These are phyloP conservation scores for Syncephalastrum racemosum DNA, from an alignment of 371 early-diverging fungal genomes.

Conservation along the genomic window DNA sequence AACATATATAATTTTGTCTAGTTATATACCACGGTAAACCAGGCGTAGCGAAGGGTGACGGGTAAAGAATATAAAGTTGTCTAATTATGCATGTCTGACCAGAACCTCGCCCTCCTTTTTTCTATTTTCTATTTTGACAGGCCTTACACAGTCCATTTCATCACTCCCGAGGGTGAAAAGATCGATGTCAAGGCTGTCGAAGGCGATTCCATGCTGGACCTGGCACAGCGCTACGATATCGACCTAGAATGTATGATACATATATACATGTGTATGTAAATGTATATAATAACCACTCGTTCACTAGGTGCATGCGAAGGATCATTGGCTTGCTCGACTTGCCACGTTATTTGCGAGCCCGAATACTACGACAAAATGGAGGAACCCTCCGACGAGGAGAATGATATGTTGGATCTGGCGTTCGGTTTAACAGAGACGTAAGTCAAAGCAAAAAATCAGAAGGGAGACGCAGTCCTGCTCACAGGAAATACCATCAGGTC, in stretches of 20 bases:
- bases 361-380: constrained; percentile 84
- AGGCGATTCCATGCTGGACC: constrained; percentile 90
- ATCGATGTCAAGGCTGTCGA: constrained; percentile 76
- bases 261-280: not conserved
- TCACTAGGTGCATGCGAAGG: constrained; percentile 96
- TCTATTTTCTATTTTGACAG: constrained; percentile 16
- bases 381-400: constrained; percentile 97
- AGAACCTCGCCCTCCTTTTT: not conserved
- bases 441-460: constrained; percentile 12
- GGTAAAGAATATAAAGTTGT: constrained; percentile 2
- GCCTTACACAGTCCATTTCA: constrained; percentile 60
- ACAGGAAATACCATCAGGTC: constrained; percentile 57
- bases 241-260: constrained; percentile 87
- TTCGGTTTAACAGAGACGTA: constrained; percentile 97
- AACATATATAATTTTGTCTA: not conserved
- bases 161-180: constrained; percentile 75
- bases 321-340: constrained; percentile 94
- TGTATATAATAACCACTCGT: not conserved
- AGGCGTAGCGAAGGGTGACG: constrained; percentile 14
- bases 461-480: not conserved
- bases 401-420: constrained; percentile 99
- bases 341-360: constrained; percentile 95
- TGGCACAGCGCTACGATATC: constrained; percentile 94
- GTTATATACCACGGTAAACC: constrained; percentile 20
- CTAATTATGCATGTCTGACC: too few relatives aligned